Conservation (phyloP, 108 stramenopile species). For the Nannochloropsis oceanica region DNA sequence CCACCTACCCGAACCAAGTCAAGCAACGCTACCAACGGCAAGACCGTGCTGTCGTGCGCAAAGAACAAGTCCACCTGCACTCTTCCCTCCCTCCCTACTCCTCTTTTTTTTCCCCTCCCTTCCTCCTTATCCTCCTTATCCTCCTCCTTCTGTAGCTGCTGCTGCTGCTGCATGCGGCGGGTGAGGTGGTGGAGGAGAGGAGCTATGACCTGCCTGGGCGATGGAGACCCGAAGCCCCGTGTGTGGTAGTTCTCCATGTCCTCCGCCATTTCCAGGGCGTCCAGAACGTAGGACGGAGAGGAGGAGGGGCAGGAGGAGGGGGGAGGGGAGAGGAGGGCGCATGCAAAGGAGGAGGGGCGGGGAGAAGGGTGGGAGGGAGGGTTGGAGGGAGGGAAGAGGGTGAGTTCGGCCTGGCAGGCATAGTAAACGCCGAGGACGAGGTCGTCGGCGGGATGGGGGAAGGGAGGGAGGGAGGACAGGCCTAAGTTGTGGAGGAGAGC, state of each 20-base stretch:
- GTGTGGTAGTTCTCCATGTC: background rate
- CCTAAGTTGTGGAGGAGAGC: background rate
- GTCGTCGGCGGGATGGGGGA: background rate
- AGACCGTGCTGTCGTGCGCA: background rate
- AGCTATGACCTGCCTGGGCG: background rate
- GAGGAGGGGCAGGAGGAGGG: background rate
- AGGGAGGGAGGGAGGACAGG: background rate
- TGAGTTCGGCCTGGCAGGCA: background rate
- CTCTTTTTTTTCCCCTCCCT: no score
- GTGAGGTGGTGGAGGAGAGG: background rate
- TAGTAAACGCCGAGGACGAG: background rate
- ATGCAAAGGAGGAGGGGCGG: background rate
- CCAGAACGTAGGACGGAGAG: background rate
- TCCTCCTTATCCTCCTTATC: no score
- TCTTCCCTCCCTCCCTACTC: background rate
- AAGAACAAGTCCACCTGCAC: background rate
- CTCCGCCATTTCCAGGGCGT: background rate
- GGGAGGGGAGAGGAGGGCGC: background rate
- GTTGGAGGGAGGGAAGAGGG: background rate
- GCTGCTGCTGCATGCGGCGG: background rate
- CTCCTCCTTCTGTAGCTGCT: no score
- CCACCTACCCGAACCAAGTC: background rate
- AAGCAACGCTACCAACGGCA: background rate
- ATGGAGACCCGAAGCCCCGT: background rate
- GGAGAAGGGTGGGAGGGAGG: background rate